Evolutionary conservation across 164 flowering plant genomes (phyloP).

Genomic region (Nymphaea thermarum): DNA sequence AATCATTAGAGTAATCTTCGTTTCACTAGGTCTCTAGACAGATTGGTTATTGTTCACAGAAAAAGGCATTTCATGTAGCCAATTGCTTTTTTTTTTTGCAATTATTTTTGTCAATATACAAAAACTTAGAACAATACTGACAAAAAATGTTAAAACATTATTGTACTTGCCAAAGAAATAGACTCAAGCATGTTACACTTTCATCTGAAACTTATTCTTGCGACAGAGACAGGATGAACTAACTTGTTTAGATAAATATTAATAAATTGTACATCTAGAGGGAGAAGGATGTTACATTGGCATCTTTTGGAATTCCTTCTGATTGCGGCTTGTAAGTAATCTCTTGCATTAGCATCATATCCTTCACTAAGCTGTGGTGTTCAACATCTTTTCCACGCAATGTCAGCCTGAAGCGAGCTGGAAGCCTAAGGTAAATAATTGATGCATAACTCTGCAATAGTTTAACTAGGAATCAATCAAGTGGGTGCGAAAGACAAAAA

Average conservation of each 20-base stretch:
- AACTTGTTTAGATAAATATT: neutral
- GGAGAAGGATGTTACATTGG: constrained; percentile 22
- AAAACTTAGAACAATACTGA: too few species aligned
- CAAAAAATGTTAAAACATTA: too few species aligned
- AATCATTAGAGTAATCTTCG: too few species aligned
- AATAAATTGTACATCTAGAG: neutral
- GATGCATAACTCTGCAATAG: constrained; percentile 76
- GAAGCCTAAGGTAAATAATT: constrained; percentile 78
- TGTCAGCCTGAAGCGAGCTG: constrained; percentile 61
- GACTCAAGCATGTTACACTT: neutral
- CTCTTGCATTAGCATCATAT: constrained; percentile 67
- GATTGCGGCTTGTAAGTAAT: constrained; percentile 64
- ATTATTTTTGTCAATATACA: too few species aligned
- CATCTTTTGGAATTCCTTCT: constrained; percentile 45
- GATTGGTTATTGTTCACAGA: too few species aligned
- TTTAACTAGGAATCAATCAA: neutral
- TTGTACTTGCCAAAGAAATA: neutral
- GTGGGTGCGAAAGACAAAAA: neutral
- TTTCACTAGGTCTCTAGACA: too few species aligned
- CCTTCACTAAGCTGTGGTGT: constrained; percentile 87
- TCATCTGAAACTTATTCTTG: neutral
- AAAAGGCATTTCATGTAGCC: too few species aligned
- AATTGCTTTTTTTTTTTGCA: too few species aligned
- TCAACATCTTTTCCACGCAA: constrained; percentile 85
- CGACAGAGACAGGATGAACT: neutral